Conservation (phyloP, 2,329 filamentous ascomycete species). For the Aureobasidium subglaciale region DNA sequence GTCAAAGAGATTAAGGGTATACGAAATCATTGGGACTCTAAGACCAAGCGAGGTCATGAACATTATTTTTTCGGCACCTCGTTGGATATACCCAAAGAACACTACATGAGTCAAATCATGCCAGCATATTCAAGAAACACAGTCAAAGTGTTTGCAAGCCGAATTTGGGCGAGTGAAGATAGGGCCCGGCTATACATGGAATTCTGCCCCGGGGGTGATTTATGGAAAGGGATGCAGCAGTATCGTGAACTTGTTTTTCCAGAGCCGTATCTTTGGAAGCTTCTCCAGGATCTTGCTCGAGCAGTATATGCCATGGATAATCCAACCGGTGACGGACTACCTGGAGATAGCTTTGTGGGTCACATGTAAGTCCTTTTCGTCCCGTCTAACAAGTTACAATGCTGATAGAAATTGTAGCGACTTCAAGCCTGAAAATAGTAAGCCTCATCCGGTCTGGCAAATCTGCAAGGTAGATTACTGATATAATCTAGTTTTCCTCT, state of each 20-base stretch:
- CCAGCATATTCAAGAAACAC: neutral
- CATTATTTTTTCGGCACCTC: neutral
- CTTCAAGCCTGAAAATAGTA: constrained; percentile 10
- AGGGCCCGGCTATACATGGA: constrained; percentile 18
- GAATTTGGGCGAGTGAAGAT: no score
- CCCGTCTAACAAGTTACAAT: no score
- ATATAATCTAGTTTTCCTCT: neutral
- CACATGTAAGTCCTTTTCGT: neutral
- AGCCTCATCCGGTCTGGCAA: neutral
- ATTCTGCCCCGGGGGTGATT: constrained; percentile 12
- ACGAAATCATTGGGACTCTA: neutral
- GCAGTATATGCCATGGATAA: neutral
- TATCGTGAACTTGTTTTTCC: constrained; percentile 12
- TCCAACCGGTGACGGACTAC: neutral
- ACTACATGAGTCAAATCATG: neutral
- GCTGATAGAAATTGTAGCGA: neutral
- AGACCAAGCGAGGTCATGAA: no score
- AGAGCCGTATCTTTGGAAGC: constrained; percentile 20
- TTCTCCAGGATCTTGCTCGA: constrained; percentile 17
- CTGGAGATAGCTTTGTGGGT: neutral
- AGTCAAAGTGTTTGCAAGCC: no score
- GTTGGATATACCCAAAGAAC: neutral
- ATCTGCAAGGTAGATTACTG: neutral
- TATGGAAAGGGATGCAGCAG: neutral
- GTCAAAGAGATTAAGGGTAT: neutral